A percentile compares a stretch with the other conserved stretches of the same genome.
Evolutionary conservation across 192 early-diverging fungal species (phyloP).

Genomic region (Polychytrium aggregatum): DNA sequence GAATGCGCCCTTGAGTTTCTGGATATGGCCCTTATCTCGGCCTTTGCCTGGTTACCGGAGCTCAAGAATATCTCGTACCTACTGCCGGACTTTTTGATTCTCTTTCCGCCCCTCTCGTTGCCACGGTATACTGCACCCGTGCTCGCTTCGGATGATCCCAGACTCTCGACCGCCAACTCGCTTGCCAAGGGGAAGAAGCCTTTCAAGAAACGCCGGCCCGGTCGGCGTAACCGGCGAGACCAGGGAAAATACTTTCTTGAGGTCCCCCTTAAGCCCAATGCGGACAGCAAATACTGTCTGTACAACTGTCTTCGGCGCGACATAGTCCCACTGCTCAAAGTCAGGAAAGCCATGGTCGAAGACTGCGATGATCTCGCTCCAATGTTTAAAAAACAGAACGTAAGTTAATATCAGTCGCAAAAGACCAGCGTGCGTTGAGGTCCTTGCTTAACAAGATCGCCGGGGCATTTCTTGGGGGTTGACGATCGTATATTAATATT

Average conservation of each 20-base stretch:
- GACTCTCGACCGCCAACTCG: neutral
- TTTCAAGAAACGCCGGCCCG: neutral
- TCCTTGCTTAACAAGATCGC: too few species aligned
- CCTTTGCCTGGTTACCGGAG: slow-evolving; percentile 19
- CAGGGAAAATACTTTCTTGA: slow-evolving; percentile 26
- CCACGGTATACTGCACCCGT: slow-evolving; percentile 4
- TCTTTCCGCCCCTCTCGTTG: slow-evolving; percentile 33
- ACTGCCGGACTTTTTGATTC: slow-evolving; percentile 22
- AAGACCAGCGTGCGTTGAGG: too few species aligned
- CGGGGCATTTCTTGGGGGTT: too few species aligned
- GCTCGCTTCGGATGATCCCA: slow-evolving; percentile 2
- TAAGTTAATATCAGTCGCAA: too few species aligned
- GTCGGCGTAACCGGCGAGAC: neutral
- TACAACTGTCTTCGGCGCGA: slow-evolving; percentile 29
- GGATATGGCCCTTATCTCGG: slow-evolving; percentile 14
- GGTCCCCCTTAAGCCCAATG: slow-evolving; percentile 8
- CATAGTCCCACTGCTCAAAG: slow-evolving; percentile 24
- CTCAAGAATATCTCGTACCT: slow-evolving; percentile 29
- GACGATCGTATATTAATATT: too few species aligned
- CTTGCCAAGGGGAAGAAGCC: neutral
- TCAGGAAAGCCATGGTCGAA: slow-evolving; percentile 36
- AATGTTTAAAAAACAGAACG: slow-evolving; percentile 35
- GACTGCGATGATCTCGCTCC: slow-evolving; percentile 49
- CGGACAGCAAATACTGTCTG: slow-evolving; percentile 15
- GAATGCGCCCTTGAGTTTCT: slow-evolving; percentile 18